These are phyloP conservation scores for Lasiodiplodia sp. DNA, from an alignment of 2,329 filamentous ascomycete species.

Conservation along the genomic window DNA sequence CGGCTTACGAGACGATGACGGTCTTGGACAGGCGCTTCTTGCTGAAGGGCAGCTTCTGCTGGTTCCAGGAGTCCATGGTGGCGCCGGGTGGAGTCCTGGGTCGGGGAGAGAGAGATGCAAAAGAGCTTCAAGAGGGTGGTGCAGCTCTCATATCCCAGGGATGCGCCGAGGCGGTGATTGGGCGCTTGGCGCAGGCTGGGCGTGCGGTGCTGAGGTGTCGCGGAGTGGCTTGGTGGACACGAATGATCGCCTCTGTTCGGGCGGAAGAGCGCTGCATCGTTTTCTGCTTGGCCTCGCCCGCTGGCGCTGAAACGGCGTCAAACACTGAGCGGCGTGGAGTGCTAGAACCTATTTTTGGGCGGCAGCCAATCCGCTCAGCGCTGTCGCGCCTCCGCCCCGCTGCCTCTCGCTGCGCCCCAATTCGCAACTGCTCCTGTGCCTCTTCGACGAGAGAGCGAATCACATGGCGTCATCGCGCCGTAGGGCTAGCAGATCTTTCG, in stretches of 20 bases:
- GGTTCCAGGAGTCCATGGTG: constrained; percentile 32
- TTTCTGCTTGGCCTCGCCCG: constrained; percentile 18
- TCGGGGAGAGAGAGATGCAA: not conserved
- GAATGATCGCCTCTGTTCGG: constrained; percentile 15
- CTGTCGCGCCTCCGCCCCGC: constrained; percentile 9
- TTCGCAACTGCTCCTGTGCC: not conserved
- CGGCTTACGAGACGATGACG: constrained; percentile 59
- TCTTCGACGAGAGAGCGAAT: constrained; percentile 1
- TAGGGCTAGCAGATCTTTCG: constrained; percentile 20
- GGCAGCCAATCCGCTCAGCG: not conserved
- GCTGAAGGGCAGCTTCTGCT: constrained; percentile 60
- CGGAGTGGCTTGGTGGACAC: constrained; percentile 19
- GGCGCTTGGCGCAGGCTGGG: constrained; percentile 24
- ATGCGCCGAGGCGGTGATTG: constrained; percentile 29
- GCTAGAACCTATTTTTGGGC: constrained; percentile 19
- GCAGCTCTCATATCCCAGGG: constrained; percentile 28
- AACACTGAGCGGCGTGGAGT: not conserved
- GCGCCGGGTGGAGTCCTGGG: constrained; percentile 8
- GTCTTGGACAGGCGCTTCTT: constrained; percentile 60
- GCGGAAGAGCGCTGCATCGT: constrained; percentile 9
- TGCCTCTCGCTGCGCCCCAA: not conserved
- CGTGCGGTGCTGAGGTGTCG: constrained; percentile 28
- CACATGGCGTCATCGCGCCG: not conserved
- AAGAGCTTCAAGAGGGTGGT: not conserved
- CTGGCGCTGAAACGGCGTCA: constrained; percentile 26